Conservation (phyloP, 2,329 filamentous ascomycete species). For the Teratosphaeria zuluensis region DNA sequence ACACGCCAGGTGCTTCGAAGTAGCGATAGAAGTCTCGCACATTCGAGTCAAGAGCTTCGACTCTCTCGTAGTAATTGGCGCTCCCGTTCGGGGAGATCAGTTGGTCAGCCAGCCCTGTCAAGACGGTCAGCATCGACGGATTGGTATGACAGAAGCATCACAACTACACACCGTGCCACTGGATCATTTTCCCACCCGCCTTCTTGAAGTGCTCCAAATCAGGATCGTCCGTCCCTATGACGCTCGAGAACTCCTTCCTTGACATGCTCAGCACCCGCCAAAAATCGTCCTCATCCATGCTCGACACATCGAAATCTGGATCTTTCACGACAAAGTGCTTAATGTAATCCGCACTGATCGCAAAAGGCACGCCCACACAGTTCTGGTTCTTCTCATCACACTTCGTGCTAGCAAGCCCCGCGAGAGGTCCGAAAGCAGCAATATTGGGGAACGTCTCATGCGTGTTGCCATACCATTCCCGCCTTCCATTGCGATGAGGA, state of each 20-base stretch:
- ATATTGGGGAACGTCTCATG: conserved; percentile 8
- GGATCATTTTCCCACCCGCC: conserved; percentile 34
- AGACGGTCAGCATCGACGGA: not conserved
- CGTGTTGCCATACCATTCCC: conserved; percentile 27
- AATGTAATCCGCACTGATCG: conserved; percentile 27
- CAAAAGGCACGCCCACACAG: conserved; percentile 20
- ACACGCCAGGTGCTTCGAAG: conserved; percentile 31
- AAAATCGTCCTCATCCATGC: conserved; percentile 23
- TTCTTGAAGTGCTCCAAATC: conserved; percentile 29
- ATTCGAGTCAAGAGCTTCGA: conserved; percentile 18
- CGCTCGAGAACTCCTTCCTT: conserved; percentile 21
- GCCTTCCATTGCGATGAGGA: conserved; percentile 11
- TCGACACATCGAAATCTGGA: conserved; percentile 20
- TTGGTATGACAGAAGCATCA: not conserved
- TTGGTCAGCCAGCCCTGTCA: conserved; percentile 26
- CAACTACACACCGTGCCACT: conserved; percentile 28
- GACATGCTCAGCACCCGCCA: conserved; percentile 13
- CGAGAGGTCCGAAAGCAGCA: not conserved
- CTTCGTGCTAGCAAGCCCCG: conserved; percentile 20
- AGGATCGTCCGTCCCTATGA: conserved; percentile 30
- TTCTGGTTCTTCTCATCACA: conserved; percentile 14
- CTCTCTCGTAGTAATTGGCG: conserved; percentile 28
- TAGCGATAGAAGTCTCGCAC: conserved; percentile 28
- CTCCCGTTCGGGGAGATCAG: conserved; percentile 30
- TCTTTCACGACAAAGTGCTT: conserved; percentile 25